Conservation (phyloP, 169 alveolate genomes). For the Babesia bigemina region DNA sequence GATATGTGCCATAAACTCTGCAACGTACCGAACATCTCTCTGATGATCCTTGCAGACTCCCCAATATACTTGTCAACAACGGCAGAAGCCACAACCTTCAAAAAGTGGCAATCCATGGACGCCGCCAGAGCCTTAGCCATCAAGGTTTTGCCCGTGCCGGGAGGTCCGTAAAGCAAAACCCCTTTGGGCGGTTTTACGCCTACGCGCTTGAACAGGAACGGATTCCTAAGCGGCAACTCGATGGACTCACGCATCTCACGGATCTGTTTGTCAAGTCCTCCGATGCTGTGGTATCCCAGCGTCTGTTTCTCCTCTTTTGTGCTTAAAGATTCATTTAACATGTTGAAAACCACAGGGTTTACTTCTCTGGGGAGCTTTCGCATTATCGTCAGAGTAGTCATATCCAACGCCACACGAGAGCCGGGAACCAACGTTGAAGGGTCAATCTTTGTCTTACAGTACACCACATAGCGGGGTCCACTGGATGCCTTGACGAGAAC, state of each 20-base stretch:
- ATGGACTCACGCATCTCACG: constrained; percentile 97
- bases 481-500: constrained; percentile 94
- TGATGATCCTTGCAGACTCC: constrained; percentile 97
- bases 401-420: constrained; percentile 97
- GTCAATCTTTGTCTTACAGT: constrained; percentile 93
- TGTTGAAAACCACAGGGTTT: constrained; percentile 97
- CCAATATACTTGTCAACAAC: constrained; percentile 99
- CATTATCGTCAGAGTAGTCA: constrained; percentile 98
- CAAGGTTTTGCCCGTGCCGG: constrained; percentile 99
- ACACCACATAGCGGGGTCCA: constrained; percentile 98
- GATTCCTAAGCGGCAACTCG: constrained; percentile 98
- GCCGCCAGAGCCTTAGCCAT: constrained; percentile 99
- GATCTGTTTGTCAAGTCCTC: constrained; percentile 97
- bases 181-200: constrained; percentile 99
- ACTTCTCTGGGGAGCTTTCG: constrained; percentile 96
- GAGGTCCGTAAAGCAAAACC: constrained; percentile 99
- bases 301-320: constrained; percentile 86
- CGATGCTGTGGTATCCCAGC: constrained; percentile 69
- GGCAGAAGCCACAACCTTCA: constrained; percentile 96
- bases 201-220: constrained; percentile 95
- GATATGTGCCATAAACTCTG: too few relatives aligned
- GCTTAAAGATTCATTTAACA: constrained; percentile 92
- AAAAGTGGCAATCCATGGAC: constrained; percentile 95
- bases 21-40: constrained; percentile 96
- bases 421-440: constrained; percentile 91